phyloP scores from a whole-genome alignment of 768 basidiomycete species.

The Phlebiopsis flavidoalba region DNA sequence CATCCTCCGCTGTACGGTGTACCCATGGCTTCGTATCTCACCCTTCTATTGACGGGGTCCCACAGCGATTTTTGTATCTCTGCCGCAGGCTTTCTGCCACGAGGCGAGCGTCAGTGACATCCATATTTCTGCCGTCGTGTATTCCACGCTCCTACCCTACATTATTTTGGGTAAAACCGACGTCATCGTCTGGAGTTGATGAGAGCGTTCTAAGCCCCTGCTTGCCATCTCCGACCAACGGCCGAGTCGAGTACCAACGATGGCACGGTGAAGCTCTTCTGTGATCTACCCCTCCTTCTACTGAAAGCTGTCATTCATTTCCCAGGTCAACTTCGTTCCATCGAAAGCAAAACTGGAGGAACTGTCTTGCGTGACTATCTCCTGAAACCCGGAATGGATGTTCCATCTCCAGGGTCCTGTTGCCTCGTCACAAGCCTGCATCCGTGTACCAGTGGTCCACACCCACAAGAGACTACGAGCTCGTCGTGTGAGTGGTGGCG shows the following conservation, averaged over 20 bases:
- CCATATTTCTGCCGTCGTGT: constrained; percentile 47
- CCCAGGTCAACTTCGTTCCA: constrained; percentile 80
- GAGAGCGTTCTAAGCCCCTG: constrained; percentile 60
- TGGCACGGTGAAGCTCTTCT: constrained; percentile 52
- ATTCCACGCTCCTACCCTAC: constrained; percentile 70
- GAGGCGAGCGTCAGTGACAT: constrained; percentile 39
- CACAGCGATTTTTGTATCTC: constrained; percentile 66
- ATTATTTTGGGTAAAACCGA: constrained; percentile 76
- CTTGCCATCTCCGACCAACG: constrained; percentile 48
- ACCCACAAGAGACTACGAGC: constrained; percentile 21
- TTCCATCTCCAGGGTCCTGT: constrained; percentile 39
- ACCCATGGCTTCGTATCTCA: background rate
- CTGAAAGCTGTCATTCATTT: background rate
- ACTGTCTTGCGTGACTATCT: constrained; percentile 70
- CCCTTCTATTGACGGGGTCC: background rate
- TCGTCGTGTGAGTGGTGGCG: background rate
- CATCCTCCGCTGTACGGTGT: constrained; percentile 77
- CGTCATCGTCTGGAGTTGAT: constrained; percentile 64
- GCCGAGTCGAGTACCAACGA: constrained; percentile 71
- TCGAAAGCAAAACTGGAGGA: constrained; percentile 71
- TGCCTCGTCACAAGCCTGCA: constrained; percentile 29
- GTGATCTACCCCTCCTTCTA: background rate
- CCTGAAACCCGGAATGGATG: constrained; percentile 39
- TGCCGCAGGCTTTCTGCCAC: constrained; percentile 66
- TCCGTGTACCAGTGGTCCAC: constrained; percentile 51